phyloP scores from a whole-genome alignment of 306 rosid genomes.

The Urtica urens region DNA sequence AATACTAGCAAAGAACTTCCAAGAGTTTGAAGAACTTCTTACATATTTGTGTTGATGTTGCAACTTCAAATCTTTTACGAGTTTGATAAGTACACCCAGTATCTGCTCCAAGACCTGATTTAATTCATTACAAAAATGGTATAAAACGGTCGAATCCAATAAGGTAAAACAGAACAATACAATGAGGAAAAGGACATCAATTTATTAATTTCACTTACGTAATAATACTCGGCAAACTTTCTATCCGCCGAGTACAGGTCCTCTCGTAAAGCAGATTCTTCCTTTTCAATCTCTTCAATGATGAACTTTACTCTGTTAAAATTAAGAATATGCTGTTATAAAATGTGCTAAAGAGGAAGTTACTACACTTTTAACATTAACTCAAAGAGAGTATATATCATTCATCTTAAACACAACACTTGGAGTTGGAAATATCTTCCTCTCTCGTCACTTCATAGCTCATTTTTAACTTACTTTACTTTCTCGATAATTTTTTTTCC shows the following conservation, averaged over 20 bases:
- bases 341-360: too few relatives aligned
- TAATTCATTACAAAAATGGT: slow-evolving; percentile 3
- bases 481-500: too few relatives aligned
- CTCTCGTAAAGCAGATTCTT: slow-evolving; percentile 70
- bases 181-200: slow-evolving; percentile 1
- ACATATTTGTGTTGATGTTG: slow-evolving; percentile 88
- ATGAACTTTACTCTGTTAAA: slow-evolving; percentile 65
- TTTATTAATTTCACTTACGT: slow-evolving; percentile 31
- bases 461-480: too few relatives aligned
- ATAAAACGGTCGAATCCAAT: not conserved
- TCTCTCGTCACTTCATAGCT: too few relatives aligned
- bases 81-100: slow-evolving; percentile 75
- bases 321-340: slow-evolving; percentile 10
- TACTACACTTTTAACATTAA: too few relatives aligned
- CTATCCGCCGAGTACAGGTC: slow-evolving; percentile 83
- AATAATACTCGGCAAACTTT: slow-evolving; percentile 81
- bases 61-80: slow-evolving; percentile 87
- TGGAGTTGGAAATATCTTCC: too few relatives aligned
- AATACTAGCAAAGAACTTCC: not conserved
- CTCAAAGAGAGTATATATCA: too few relatives aligned
- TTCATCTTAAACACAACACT: too few relatives aligned
- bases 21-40: slow-evolving; percentile 12
- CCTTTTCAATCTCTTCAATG: slow-evolving; percentile 82
- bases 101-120: slow-evolving; percentile 87
- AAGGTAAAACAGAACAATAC: not conserved